These are phyloP conservation scores for Magnolia sinica DNA, from an alignment of 164 flowering plant species.

Conservation along the genomic window DNA sequence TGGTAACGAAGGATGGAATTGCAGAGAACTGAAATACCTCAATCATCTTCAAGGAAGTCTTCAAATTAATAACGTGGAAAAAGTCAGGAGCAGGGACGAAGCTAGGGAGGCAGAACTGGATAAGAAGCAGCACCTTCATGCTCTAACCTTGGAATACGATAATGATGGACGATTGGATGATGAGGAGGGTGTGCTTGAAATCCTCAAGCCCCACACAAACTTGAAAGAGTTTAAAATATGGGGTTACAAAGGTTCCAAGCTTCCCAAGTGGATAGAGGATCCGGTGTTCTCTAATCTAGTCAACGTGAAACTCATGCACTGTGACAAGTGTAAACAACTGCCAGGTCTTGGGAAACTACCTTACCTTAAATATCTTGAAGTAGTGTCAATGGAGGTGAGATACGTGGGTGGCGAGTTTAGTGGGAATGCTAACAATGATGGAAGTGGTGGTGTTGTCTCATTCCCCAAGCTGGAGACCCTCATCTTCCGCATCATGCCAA, in stretches of 20 bases:
- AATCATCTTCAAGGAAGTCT: not conserved
- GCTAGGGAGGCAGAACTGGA: not conserved
- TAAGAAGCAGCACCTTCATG: not conserved
- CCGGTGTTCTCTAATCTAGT: not conserved
- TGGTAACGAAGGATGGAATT: not conserved
- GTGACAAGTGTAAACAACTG: not conserved
- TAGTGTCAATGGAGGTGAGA: not conserved
- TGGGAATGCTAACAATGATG: not conserved
- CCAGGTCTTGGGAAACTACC: slow-evolving; percentile 3
- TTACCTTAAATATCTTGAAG: not conserved
- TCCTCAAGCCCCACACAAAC: not conserved
- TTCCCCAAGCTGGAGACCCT: not conserved
- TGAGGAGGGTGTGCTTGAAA: not conserved
- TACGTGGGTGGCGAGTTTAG: not conserved
- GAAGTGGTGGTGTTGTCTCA: not conserved
- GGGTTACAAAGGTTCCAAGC: not conserved
- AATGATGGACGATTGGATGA: not conserved
- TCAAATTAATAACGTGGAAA: not conserved
- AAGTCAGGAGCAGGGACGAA: not conserved
- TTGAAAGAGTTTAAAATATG: not conserved
- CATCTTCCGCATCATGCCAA: fast-evolving
- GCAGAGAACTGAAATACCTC: not conserved
- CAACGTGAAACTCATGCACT: not conserved
- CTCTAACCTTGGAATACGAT: not conserved
- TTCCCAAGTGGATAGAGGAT: not conserved